Evolutionary conservation across 495 filamentous ascomycete species (phyloP), one percentile per base, ranked within the genome.

Genomic region (Clohesyomyces aquaticus): DNA sequence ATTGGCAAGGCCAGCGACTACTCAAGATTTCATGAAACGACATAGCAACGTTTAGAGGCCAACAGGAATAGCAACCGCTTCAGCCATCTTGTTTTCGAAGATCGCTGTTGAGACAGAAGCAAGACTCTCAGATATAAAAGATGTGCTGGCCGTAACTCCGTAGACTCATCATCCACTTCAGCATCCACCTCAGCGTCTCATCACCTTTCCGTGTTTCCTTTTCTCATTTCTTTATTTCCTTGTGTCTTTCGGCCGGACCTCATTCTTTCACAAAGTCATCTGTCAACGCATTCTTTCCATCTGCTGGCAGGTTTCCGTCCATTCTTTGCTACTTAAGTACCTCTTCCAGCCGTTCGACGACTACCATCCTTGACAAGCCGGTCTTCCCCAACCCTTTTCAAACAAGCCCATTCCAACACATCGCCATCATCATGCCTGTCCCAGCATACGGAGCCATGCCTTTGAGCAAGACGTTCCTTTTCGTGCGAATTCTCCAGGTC

Each of bases 401-500:
- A 48, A 1, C 35, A 59, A 18, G 19, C 21, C 35, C 48, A 45
- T 38, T 56, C 41, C 38, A 16, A 61, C 25, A 22, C 4, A 51
- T 35, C 50, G 29, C 41, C 27, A 43, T 28, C 70, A 79, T 56
- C 18, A 83, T 82, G 80, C 74, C 77, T 69, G 69, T 77, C 70
- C 76, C 80, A 72, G 63, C 77, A 65, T 82, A 91, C 70, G 91
- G 93, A 67, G 89, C 88, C 68, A 68, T 71, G 55, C 75, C 75
- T 46, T 78, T 96, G 48, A 90, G 90, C 65, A 84, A 85, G 54
- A 89, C 85, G 61, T 96, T 95, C 80, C 85, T 86, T 29, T 71
- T 88, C 59, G 82, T 88, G 63, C 85, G 93, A 27, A 78, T 83
- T 23, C 80, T 93, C 60, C 87, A 96, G 73, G 78, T 82, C 49